Conservation (phyloP, 2,329 filamentous ascomycete species). For the Sclerotinia spermophila region DNA sequence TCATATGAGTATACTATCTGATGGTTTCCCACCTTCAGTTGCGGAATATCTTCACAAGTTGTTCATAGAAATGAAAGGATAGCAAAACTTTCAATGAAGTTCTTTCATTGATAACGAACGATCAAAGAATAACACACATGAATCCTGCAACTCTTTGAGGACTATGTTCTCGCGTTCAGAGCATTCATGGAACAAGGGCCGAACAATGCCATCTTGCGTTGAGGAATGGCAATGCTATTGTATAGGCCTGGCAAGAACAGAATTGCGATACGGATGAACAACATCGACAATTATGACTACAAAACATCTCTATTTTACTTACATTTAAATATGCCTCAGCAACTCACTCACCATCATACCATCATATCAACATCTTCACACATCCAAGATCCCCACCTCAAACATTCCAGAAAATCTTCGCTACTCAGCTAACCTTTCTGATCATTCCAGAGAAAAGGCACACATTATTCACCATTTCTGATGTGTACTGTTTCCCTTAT, state of each 20-base stretch:
- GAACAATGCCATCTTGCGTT: not conserved
- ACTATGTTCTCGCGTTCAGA: not conserved
- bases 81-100: no score
- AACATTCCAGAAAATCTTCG: not conserved
- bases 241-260: not conserved
- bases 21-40: not conserved
- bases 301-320: not conserved
- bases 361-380: not conserved
- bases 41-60: not conserved
- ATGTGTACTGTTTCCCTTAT: not conserved
- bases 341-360: not conserved
- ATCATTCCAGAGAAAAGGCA: not conserved
- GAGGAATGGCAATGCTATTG: not conserved
- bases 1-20: not conserved
- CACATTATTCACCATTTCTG: not conserved
- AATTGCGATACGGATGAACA: not conserved
- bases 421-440: not conserved
- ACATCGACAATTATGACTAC: not conserved
- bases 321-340: not conserved
- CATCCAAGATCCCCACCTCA: not conserved
- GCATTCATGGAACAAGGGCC: not conserved
- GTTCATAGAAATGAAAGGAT: not conserved
- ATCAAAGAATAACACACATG: not conserved
- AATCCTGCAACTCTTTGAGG: not conserved
- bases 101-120: not conserved